A percentile compares a stretch with the other conserved stretches of the same genome.
Conservation (phyloP, 2,329 filamentous ascomycete species). For the Coniochaeta pulveracea region DNA sequence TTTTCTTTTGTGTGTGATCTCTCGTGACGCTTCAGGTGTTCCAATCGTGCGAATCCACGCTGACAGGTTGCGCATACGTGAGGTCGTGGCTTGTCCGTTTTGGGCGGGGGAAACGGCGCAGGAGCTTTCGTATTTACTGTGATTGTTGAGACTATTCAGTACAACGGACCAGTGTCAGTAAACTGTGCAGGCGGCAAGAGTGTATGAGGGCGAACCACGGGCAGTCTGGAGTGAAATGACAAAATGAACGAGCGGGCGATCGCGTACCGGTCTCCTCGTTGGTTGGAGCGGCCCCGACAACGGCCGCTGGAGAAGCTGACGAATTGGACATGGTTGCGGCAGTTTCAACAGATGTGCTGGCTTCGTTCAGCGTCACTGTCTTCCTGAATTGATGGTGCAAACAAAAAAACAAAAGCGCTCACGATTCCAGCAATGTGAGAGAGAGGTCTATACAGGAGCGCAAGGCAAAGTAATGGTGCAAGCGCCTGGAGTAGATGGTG, state of each 20-base stretch:
- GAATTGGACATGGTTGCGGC: conserved; percentile 16
- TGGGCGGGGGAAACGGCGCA: conserved; percentile 60
- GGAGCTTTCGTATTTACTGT: conserved; percentile 35
- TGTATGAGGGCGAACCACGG: no score
- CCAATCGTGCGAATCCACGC: conserved; percentile 85
- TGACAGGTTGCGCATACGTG: conserved; percentile 88
- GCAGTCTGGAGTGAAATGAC: no score
- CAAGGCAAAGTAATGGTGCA: no score
- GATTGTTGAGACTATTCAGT: conserved; percentile 31
- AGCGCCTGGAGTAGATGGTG: no score
- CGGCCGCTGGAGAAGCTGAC: conserved; percentile 12
- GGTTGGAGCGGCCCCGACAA: conserved; percentile 10
- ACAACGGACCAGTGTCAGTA: conserved; percentile 8
- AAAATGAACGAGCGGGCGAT: neutral
- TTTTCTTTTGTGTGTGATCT: conserved; percentile 98
- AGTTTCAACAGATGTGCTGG: no score
- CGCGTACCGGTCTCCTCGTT: conserved; percentile 18
- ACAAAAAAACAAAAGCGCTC: no score
- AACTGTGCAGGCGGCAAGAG: no score
- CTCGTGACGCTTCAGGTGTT: conserved; percentile 95
- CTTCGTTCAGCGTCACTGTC: no score
- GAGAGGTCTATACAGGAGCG: no score
- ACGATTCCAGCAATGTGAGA: no score
- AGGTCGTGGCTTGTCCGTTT: conserved; percentile 93
- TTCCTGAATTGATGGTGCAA: no score